phyloP scores from a whole-genome alignment of 2,329 filamentous ascomycete genomes.

The Penicillium olsonii region DNA sequence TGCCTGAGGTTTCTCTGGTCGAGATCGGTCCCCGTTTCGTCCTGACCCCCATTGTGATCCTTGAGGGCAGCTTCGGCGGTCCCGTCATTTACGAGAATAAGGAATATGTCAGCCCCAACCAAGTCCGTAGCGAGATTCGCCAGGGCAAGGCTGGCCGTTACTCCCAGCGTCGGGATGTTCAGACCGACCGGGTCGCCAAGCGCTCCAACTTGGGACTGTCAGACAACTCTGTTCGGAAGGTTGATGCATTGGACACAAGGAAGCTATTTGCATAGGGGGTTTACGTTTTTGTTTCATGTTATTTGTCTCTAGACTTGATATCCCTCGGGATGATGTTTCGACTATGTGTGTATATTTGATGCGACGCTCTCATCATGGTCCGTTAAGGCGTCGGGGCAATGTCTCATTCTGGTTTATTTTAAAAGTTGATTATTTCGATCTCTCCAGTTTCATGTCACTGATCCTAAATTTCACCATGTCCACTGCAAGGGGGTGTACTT shows the following conservation, averaged over 20 bases:
- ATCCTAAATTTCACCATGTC: not conserved
- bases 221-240: slow-evolving; percentile 59
- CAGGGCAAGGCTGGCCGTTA: slow-evolving; percentile 75
- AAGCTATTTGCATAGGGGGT: slow-evolving; percentile 64
- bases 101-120: slow-evolving; percentile 95
- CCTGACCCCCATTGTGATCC: slow-evolving; percentile 89
- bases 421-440: slow-evolving; percentile 20
- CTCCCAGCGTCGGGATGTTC: slow-evolving; percentile 72
- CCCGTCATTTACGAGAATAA: slow-evolving; percentile 98
- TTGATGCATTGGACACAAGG: slow-evolving; percentile 73
- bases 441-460: not conserved
- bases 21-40: slow-evolving; percentile 95
- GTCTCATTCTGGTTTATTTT: slow-evolving; percentile 24
- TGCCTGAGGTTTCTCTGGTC: slow-evolving; percentile 78
- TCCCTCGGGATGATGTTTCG: slow-evolving; percentile 30
- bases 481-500: slow-evolving; percentile 9
- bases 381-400: slow-evolving; percentile 36
- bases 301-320: slow-evolving; percentile 32
- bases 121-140: slow-evolving; percentile 80
- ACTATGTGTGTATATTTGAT: slow-evolving; percentile 39
- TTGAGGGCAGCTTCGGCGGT: slow-evolving; percentile 92
- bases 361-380: slow-evolving; percentile 34
- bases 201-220: slow-evolving; percentile 76
- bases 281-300: slow-evolving; percentile 21
- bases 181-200: slow-evolving; percentile 71